Conservation (phyloP, 352 stramenopile species). For the Globisporangium nunn region DNA sequence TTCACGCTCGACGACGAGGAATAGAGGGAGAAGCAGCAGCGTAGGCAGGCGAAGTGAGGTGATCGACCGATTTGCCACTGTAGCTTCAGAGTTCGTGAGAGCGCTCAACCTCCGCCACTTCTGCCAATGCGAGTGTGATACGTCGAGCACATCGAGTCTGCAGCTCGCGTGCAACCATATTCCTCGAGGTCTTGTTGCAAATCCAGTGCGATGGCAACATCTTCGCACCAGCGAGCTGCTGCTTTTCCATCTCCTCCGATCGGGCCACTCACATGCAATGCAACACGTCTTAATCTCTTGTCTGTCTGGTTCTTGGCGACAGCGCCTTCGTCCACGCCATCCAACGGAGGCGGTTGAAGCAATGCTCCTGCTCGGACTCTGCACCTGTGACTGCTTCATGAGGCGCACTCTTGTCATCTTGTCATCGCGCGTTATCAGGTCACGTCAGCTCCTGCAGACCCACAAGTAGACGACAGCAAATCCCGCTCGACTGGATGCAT, state of each 20-base stretch:
- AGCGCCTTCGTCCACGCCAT: background rate
- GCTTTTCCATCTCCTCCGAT: too few relatives aligned
- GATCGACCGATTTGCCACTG: background rate
- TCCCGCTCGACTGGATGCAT: background rate
- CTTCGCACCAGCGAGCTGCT: too few relatives aligned
- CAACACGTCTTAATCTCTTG: too few relatives aligned
- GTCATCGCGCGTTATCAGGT: background rate
- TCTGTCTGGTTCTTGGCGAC: too few relatives aligned
- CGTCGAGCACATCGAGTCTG: too few relatives aligned
- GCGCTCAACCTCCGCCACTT: too few relatives aligned
- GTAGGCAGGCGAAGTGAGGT: background rate
- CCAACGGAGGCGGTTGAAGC: background rate
- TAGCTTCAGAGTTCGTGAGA: too few relatives aligned
- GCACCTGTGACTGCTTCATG: background rate
- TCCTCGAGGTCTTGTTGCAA: too few relatives aligned
- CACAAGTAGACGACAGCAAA: background rate
- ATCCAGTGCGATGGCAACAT: too few relatives aligned
- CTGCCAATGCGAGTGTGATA: too few relatives aligned
- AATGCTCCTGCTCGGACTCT: background rate
- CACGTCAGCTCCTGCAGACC: background rate
- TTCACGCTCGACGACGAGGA: slow-evolving; percentile 51
- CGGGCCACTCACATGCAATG: too few relatives aligned
- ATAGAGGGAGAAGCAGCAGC: background rate
- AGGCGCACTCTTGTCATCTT: background rate
- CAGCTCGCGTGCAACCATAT: too few relatives aligned